Conservation (phyloP, 176 grass and related monocot species). For the Rhynchospora tenuis region DNA sequence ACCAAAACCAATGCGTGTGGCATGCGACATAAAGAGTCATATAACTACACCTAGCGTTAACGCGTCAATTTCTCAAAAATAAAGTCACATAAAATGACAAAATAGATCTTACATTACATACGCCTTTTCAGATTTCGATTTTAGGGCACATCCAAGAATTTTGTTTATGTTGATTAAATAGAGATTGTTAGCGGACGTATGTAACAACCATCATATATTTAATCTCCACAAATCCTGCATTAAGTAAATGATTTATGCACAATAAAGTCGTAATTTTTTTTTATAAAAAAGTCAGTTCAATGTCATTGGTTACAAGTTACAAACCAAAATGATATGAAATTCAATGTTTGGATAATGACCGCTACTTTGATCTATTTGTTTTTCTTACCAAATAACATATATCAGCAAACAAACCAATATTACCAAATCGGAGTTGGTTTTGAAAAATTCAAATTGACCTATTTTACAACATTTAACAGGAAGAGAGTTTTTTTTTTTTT, state of each 20-base stretch:
- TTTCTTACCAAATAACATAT: not conserved
- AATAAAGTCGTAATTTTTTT: not conserved
- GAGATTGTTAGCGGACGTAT: not conserved
- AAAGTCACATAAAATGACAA: not conserved
- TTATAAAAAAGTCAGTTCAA: not conserved
- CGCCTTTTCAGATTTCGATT: not conserved
- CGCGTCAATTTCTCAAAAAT: not conserved
- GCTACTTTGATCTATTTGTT: not conserved
- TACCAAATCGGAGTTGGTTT: not conserved
- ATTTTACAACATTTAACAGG: not conserved
- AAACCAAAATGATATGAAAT: not conserved
- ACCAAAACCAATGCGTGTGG: not conserved
- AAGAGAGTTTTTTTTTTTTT: not conserved
- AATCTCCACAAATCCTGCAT: not conserved
- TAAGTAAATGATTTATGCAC: not conserved
- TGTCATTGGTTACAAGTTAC: not conserved
- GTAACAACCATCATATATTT: not conserved
- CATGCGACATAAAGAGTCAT: not conserved
- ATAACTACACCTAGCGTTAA: not conserved
- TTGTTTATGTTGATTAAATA: not conserved
- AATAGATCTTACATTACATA: not conserved
- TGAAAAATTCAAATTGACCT: not conserved
- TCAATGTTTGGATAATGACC: not conserved
- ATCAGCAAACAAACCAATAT: not conserved
- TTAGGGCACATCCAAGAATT: not conserved